Percentiles rank a stretch among this genome's conserved stretches.
Evolutionary conservation across 1,139 yeast species (phyloP).

Genomic region (Debaryomyces fabryi): DNA sequence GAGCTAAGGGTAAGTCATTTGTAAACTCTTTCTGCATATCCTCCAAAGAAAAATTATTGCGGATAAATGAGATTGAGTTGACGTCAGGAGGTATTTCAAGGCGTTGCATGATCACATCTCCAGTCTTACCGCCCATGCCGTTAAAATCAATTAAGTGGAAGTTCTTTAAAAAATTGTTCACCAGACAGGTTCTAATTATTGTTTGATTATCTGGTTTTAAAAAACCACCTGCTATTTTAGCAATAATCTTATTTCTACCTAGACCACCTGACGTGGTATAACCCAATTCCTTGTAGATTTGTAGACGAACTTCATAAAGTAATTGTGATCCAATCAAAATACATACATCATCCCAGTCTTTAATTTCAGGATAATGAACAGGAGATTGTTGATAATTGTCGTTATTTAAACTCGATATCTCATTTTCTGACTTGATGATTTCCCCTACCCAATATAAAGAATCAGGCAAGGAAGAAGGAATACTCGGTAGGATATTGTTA

Average conservation of each 20-base stretch:
- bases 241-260: constrained; percentile 71
- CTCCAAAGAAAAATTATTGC: constrained; percentile 44
- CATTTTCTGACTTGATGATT: constrained; percentile 22
- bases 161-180: constrained; percentile 55
- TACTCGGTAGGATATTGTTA: constrained; percentile 45
- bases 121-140: constrained; percentile 90
- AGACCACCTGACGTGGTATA: constrained; percentile 93
- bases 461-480: constrained; percentile 50
- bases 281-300: constrained; percentile 57
- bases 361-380: constrained; percentile 13
- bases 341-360: constrained; percentile 87
- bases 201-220: constrained; percentile 89
- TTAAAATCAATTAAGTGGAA: constrained; percentile 77
- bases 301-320: constrained; percentile 54
- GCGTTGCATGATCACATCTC: constrained; percentile 56
- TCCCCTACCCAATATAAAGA: constrained; percentile 32
- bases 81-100: constrained; percentile 46
- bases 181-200: constrained; percentile 53
- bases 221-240: constrained; percentile 88
- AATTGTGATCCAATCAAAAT: constrained; percentile 66
- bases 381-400: constrained; percentile 20
- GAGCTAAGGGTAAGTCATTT: constrained; percentile 49
- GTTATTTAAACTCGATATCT: constrained; percentile 13
- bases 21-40: constrained; percentile 36
- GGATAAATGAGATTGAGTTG: constrained; percentile 47